Evolutionary conservation across 129 eudicot species (phyloP).

Genomic region (sunflower (Helianthus annuus)): HanXRQr2.0-SUNRISE NC_035441.2:161737739-161738238

Average conservation of each 20-base stretch:
- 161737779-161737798: constrained; percentile 20
- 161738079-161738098: too few species aligned
- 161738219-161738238: too few species aligned
- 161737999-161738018: constrained; percentile 74
- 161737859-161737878: constrained; percentile 69
- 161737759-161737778: neutral
- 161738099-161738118: neutral
- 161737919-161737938: constrained; percentile 81
- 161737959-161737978: constrained; percentile 84
- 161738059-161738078: neutral
- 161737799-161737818: constrained; percentile 3
- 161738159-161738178: too few species aligned
- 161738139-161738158: too few species aligned
- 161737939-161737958: constrained; percentile 84
- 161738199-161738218: too few species aligned
- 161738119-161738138: neutral
- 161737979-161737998: constrained; percentile 94
- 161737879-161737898: constrained; percentile 77
- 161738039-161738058: constrained; percentile 65
- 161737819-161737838: neutral
- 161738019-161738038: constrained; percentile 96
- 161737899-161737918: constrained; percentile 92
- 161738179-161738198: too few species aligned
- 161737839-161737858: constrained; percentile 56
- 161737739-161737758: neutral